Conservation (phyloP, 176 grass and related monocot species). For the Hsuehochloa calcarea region DNA sequence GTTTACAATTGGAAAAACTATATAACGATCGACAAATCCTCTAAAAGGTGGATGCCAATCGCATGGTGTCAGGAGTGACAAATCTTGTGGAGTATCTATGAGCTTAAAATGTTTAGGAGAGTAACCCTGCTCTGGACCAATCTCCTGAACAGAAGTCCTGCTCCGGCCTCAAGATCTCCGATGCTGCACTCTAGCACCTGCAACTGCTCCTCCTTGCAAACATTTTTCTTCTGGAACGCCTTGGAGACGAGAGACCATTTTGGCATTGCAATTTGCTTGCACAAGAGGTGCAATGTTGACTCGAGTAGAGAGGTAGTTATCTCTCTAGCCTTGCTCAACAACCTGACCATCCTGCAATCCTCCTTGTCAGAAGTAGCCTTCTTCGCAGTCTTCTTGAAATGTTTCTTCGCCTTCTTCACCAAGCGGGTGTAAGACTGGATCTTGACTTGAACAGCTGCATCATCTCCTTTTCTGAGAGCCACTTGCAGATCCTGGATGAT, state of each 20-base stretch:
- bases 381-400: constrained; percentile 38
- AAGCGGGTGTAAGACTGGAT: constrained; percentile 24
- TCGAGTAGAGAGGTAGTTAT: constrained; percentile 51
- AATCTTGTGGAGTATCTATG: not conserved
- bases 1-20: too few species aligned
- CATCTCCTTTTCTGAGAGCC: constrained; percentile 37
- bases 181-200: too few species aligned
- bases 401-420: constrained; percentile 41
- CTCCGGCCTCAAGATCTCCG: not conserved
- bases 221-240: constrained; percentile 41
- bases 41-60: too few species aligned
- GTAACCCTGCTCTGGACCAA: not conserved
- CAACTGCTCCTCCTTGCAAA: constrained; percentile 17
- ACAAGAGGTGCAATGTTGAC: constrained; percentile 33
- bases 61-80: too few species aligned
- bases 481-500: constrained; percentile 30
- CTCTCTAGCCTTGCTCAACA: constrained; percentile 47
- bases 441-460: constrained; percentile 12
- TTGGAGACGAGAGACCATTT: constrained; percentile 47
- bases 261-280: constrained; percentile 24
- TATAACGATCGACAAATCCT: too few species aligned
- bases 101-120: not conserved
- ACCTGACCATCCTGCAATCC: not conserved
- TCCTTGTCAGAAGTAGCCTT: constrained; percentile 11
- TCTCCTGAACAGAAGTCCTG: not conserved